Base-by-base conservation (phyloP, 768 basidiomycete genomes). In the Crepidotus variabilis region DNA sequence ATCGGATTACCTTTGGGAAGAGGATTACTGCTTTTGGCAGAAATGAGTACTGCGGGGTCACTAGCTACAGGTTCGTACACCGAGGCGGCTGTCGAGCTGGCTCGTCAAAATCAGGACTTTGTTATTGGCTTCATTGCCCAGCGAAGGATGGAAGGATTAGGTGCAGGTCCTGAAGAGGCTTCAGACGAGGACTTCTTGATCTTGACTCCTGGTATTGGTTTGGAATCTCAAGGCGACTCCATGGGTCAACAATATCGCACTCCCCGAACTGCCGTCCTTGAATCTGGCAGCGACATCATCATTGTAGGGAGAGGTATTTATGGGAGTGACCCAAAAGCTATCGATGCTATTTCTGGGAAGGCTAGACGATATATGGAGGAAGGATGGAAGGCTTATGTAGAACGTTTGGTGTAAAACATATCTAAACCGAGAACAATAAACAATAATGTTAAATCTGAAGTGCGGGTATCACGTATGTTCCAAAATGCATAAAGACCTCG, bases 121-220 rank as follows among this genome's bases (percentile, higher is more conserved):
- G 96, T 98, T 47, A 85, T 98, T 63, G 97, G 97, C 5, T 98
- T 98, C 75, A 92, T 99, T 67, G 94, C 94, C 10, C 92, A 94
- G 72, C 75, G 78, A 52, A 79, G 94, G 47, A 88, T 97, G 80
- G 91, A 94, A 56, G 78, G 80, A 24, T 67, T 88, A 18, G 86
- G 82, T 47, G 67, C 73, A 0, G 67, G 65, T 21, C 61, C 68
- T 14, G 71, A 73, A 2, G 63, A 67, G 47, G 58, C 67, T 0
- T 61, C 63, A 6, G 75, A 81, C 8, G 87, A 92, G 63, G 97
- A 98, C 69, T 98, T 93, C 68, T 70, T 99, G 53, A 79, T 98
- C 60, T 73, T 98, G 60, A 92, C 95, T 0, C 97, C 97, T 2
- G 97, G 97, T 2, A 93, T 99, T 21, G 91, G 89, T 13, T 76